Evolutionary conservation across 2,329 filamentous ascomycete species (phyloP).

Genomic region (Trichophyton equinum): DNA sequence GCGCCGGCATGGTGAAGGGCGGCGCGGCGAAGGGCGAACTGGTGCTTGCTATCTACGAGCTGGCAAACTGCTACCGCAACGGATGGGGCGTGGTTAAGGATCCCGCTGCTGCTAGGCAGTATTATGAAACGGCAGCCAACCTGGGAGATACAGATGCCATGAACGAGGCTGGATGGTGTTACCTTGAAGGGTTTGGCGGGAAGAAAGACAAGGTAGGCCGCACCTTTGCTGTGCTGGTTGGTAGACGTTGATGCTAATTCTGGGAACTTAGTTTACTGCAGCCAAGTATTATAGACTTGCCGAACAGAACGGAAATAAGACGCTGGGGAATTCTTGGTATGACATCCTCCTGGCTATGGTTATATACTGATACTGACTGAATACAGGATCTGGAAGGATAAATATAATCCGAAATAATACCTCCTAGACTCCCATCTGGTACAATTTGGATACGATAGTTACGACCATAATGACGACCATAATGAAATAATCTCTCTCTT

Average conservation of each 20-base stretch:
- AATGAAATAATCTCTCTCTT: not conserved
- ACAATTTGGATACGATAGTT: not conserved
- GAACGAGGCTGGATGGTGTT: constrained; percentile 96
- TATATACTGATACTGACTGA: not conserved
- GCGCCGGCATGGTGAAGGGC: constrained; percentile 81
- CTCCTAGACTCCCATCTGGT: not conserved
- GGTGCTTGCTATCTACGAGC: constrained; percentile 88
- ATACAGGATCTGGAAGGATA: constrained; percentile 92
- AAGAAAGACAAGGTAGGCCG: constrained; percentile 92
- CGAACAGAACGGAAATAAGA: constrained; percentile 79
- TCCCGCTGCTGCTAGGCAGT: constrained; percentile 70
- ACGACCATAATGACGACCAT: not conserved
- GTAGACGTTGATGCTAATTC: constrained; percentile 11
- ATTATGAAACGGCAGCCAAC: constrained; percentile 96
- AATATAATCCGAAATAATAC: constrained; percentile 52
- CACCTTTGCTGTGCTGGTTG: not conserved
- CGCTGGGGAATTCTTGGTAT: constrained; percentile 88
- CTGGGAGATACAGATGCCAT: constrained; percentile 93
- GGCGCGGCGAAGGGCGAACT: constrained; percentile 92
- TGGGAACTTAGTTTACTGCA: constrained; percentile 31
- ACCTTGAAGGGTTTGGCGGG: constrained; percentile 88
- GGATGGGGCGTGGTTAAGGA: constrained; percentile 88
- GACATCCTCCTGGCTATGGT: not conserved
- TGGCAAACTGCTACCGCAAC: constrained; percentile 65
- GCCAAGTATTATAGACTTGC: constrained; percentile 80